A percentile compares a stretch with the other conserved stretches of the same genome.
phyloP scores from a whole-genome alignment of 176 grass and related monocot genomes.

The Pharus latifolius region DNA sequence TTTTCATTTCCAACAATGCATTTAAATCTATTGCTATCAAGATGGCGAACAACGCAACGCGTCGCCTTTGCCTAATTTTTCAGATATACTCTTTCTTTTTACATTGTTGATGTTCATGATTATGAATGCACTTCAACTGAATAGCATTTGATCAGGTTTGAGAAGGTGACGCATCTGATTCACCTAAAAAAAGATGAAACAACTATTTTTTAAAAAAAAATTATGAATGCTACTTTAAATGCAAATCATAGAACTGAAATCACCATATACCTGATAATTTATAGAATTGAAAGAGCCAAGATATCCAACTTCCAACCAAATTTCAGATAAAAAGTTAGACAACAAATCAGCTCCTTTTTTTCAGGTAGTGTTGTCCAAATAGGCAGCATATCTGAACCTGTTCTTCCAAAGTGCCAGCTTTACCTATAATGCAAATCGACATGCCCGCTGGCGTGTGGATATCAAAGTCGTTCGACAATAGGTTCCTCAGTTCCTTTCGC shows the following conservation, averaged over 20 bases:
- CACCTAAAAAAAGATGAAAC: not conserved
- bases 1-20: slow-evolving; percentile 24
- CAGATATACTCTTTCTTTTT: slow-evolving; percentile 19
- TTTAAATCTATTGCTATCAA: slow-evolving; percentile 1
- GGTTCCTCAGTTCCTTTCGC: slow-evolving; percentile 5
- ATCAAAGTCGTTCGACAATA: slow-evolving; percentile 32
- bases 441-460: slow-evolving; percentile 24
- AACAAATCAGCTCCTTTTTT: slow-evolving; percentile 11
- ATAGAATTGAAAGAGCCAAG: not conserved
- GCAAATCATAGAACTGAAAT: not conserved
- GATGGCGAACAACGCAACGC: slow-evolving; percentile 34
- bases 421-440: slow-evolving; percentile 25
- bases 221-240: not conserved
- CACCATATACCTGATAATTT: not conserved
- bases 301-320: not conserved
- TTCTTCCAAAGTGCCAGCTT: slow-evolving; percentile 30
- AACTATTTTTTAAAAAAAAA: not conserved
- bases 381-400: slow-evolving; percentile 40
- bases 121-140: not conserved
- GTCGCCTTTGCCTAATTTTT: slow-evolving; percentile 22
- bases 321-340: not conserved
- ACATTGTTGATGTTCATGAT: not conserved
- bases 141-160: not conserved
- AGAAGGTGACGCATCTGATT: slow-evolving; percentile 9
- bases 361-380: slow-evolving; percentile 48